These are phyloP conservation scores for Ammopiptanthus mongolicus DNA, from an alignment of 306 rosid species.

Conservation along the genomic window DNA sequence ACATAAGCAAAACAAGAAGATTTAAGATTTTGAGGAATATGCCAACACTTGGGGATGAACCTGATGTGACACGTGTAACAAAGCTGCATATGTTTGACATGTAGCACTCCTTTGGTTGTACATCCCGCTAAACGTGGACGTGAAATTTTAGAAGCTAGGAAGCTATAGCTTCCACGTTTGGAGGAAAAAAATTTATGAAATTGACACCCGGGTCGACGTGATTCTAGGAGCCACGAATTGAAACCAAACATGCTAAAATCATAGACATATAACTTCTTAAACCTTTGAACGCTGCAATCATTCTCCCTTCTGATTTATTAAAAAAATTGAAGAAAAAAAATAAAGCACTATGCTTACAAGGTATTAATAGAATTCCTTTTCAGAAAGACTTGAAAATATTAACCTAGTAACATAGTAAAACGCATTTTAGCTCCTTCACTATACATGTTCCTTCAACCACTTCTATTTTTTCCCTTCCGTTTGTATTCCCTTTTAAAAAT, in stretches of 20 bases:
- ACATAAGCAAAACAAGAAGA: neutral
- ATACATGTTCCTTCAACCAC: neutral
- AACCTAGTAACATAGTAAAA: neutral
- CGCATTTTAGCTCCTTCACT: neutral
- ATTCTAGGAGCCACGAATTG: too few species aligned
- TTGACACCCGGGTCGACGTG: too few species aligned
- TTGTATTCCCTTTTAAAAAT: neutral
- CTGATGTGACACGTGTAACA: slow-evolving; percentile 15
- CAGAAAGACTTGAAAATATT: neutral
- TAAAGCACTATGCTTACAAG: neutral
- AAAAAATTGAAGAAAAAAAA: too few species aligned
- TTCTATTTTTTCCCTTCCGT: neutral
- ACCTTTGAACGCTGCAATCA: neutral
- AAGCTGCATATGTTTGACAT: slow-evolving; percentile 8
- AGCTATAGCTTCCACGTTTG: too few species aligned
- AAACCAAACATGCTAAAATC: too few species aligned
- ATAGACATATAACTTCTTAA: neutral
- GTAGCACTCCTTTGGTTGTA: too few species aligned
- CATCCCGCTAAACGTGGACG: too few species aligned
- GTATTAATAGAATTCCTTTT: neutral
- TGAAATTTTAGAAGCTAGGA: too few species aligned
- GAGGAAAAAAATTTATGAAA: too few species aligned
- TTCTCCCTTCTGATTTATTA: neutral
- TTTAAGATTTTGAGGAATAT: neutral
- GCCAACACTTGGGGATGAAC: neutral